Evolutionary conservation across 805 yeast genomes (phyloP).

Genomic region (Zygosaccharomyces bisporus): DNA sequence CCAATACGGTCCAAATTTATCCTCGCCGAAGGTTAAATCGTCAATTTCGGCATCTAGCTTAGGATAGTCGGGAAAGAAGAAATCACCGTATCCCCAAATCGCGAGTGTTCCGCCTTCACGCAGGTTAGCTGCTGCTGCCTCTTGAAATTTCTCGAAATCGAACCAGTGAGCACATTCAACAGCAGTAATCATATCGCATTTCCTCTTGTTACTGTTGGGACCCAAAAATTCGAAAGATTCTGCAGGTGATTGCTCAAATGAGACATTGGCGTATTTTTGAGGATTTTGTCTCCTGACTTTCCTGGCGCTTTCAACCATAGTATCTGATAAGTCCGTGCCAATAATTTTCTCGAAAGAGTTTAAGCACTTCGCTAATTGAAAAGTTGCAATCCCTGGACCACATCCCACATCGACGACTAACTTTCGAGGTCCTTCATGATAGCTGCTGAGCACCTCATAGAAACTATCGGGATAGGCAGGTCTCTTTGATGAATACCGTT

Average conservation of each 20-base stretch:
- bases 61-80: conserved; percentile 51
- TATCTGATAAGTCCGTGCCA: conserved; percentile 56
- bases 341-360: conserved; percentile 43
- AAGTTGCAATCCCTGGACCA: conserved; percentile 67
- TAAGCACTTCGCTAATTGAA: conserved; percentile 38
- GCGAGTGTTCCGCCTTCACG: conserved; percentile 61
- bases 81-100: conserved; percentile 72
- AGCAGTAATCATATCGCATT: conserved; percentile 52
- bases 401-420: conserved; percentile 58
- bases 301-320: conserved; percentile 48
- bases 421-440: conserved; percentile 37
- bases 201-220: neutral
- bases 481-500: conserved; percentile 46
- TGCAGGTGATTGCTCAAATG: conserved; percentile 22
- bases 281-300: conserved; percentile 13
- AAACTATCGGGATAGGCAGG: conserved; percentile 52
- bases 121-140: conserved; percentile 47
- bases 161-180: conserved; percentile 84
- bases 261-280: conserved; percentile 19
- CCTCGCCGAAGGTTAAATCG: conserved; percentile 48
- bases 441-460: conserved; percentile 40
- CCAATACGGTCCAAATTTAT: conserved; percentile 33
- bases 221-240: conserved; percentile 20
- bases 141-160: conserved; percentile 47
- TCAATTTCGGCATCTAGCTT: conserved; percentile 54